Base-by-base conservation (phyloP, 2,329 filamentous ascomycete species). In the Neofusicoccum umdonicola region DNA sequence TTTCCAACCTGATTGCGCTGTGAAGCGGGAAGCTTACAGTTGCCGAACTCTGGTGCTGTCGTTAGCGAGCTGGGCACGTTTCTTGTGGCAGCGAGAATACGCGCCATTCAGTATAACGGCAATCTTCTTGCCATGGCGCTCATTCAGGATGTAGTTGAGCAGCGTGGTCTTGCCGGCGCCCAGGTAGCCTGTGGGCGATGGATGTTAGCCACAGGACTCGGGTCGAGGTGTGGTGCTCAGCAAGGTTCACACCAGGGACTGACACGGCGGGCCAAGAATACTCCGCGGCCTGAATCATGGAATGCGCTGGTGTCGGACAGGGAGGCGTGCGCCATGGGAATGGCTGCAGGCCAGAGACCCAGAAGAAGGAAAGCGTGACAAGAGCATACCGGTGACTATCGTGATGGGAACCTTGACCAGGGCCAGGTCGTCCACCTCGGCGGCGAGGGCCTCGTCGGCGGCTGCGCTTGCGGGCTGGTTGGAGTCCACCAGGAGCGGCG, bases 51-150 rank as follows among this genome's bases (percentile, higher is more conserved):
- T 92, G 34, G n/a, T 5, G 7, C 3, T 31, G 17, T 42, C 31
- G 60, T 66, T 64, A 66, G 65, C 45, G 9, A 7, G 9, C 11
- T 7, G 6, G 34, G 34, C 35, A 27, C 67, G 73, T 71, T 6
- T 17, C 19, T 19, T 35, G 31, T 6, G 34, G 19, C 13, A 34
- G 31, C 31, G 54, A 51, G 50, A 52, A 31, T 66, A 83, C 76
- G 74, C 72, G 79, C 92, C 93, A 77, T 99, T 99, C 81, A 99
- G 87, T 65, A 99, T 98, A 13, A 99, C 95, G 11, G 95, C 95
- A 76, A 99, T 95, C 73, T 93, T 97, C 83, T 98, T 98, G 76
- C 94, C 94, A 83, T 99, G 95, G 67, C 94, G 89, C 65, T 93
- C 93, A 34, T 90, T 96, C 61, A 99, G 82, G 67, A 99, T 98